Conservation (phyloP, 202 grass and related monocot genomes). For the Elaeis oleifera region DNA sequence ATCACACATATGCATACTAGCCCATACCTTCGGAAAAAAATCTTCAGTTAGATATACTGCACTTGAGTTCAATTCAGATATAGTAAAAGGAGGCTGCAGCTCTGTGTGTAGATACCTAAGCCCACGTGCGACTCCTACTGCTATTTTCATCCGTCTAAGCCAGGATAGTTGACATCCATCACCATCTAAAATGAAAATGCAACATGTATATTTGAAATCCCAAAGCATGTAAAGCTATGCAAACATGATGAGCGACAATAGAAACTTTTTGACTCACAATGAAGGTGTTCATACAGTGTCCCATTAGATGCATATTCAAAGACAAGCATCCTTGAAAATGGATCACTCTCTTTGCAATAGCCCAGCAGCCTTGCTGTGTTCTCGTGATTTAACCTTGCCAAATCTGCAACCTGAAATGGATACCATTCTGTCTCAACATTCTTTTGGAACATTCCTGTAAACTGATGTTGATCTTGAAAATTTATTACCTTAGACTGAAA, state of each 20-base stretch:
- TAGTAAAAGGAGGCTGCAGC: conserved; percentile 55
- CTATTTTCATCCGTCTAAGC: conserved; percentile 90
- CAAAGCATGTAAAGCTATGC: conserved; percentile 1
- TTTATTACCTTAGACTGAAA: conserved; percentile 68
- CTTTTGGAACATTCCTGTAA: no score
- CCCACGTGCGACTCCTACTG: conserved; percentile 68
- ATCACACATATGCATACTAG: neutral
- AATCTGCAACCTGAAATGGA: conserved; percentile 46
- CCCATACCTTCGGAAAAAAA: conserved; percentile 65
- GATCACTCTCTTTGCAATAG: conserved; percentile 87
- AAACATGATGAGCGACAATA: neutral
- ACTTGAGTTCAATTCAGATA: conserved; percentile 71
- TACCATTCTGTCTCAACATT: neutral
- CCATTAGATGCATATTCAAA: conserved; percentile 98
- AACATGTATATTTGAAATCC: neutral
- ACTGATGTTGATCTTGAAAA: neutral
- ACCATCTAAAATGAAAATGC: conserved; percentile 40
- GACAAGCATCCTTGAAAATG: conserved; percentile 83
- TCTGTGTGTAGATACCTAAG: conserved; percentile 74
- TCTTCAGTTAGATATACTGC: conserved; percentile 75
- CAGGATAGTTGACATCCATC: conserved; percentile 70
- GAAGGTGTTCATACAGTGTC: conserved; percentile 82
- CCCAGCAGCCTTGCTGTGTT: conserved; percentile 81
- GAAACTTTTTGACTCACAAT: conserved; percentile 40
- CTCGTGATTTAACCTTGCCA: conserved; percentile 77